Evolutionary conservation across 140 eudicot species (phyloP), one percentile per base, ranked within the genome.

Genomic region (Cichorium intybus): DNA sequence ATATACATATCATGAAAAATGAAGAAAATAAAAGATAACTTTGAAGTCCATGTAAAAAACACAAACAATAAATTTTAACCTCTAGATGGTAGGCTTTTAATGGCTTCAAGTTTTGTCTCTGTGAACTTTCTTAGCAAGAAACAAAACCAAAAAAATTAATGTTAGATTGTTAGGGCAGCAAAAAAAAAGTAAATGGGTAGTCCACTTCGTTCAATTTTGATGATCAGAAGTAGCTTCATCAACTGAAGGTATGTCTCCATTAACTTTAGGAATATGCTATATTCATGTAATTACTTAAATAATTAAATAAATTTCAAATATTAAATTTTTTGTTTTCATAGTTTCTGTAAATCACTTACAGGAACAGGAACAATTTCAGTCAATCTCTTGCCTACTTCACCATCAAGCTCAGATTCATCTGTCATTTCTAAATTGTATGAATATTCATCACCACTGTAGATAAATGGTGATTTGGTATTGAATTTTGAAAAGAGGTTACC

Each of bases 221-320:
- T 92, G 96, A 75, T 92, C 98, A 59, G 95, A 81, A 72, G 92
- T 85, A 55, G 92, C 98, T 83, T 85, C 98, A 73, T 92, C 96
- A 64, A 81, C 72, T 33, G 98, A 87, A 69, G 98, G 98, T 69
- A 92, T 88, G 31, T 92, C 98, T 62, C 98, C 96, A 75, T 92
- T 92, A 67, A 86, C 91, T 77, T 82, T 85, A 28, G 98, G 98
- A 23, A 92, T 60, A 75, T 92, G 98, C 98, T 92, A 89, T 84
- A 81, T 27, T 43, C 15, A 69, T 10, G 33, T 45, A 41, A 62
- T 18, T 52, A 20, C 17, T 49, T 45, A 56, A 18, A 35, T 17
- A 34, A 31, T 55, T 50, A 58, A 27, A 15, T 53, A 6, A 39
- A 27, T 3, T 23, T n/a, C n/a, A 56, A 41, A 26, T 16, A 55